phyloP scores from a whole-genome alignment of 352 stramenopile species.

The Aphanomyces euteiches region DNA sequence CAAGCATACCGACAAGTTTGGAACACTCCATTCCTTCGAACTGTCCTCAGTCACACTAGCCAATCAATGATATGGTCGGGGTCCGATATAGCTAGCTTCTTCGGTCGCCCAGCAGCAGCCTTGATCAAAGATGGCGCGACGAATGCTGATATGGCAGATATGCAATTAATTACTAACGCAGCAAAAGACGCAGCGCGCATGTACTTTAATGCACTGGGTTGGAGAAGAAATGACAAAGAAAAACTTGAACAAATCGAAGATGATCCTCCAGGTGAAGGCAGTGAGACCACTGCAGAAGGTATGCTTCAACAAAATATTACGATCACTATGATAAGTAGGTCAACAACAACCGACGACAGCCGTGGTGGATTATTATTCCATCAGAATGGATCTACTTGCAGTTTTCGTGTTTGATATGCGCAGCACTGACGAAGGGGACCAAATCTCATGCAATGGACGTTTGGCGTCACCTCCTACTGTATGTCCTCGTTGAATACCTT shows the following conservation, averaged over 20 bases:
- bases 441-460: constrained; percentile 65
- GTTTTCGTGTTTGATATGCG: constrained; percentile 70
- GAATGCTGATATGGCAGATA: constrained; percentile 34
- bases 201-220: constrained; percentile 43
- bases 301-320: no score
- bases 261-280: neutral
- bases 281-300: neutral
- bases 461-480: constrained; percentile 38
- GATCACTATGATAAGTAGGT: neutral
- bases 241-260: constrained; percentile 5
- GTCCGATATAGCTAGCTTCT: constrained; percentile 59
- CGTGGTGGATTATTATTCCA: neutral
- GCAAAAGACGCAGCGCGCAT: constrained; percentile 48
- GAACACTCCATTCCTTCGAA: constrained; percentile 60
- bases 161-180: constrained; percentile 44
- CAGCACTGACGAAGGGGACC: constrained; percentile 34
- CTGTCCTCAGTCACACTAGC: constrained; percentile 54
- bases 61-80: constrained; percentile 65
- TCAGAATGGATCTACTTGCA: constrained; percentile 40
- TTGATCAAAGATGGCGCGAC: constrained; percentile 14
- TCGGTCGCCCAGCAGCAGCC: constrained; percentile 29
- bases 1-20: constrained; percentile 64
- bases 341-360: constrained; percentile 1
- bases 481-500: neutral
- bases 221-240: neutral